Evolutionary conservation across 495 filamentous ascomycete genomes (phyloP), one percentile per base, ranked within the genome.

Genomic region (Neurospora hispaniola): DNA sequence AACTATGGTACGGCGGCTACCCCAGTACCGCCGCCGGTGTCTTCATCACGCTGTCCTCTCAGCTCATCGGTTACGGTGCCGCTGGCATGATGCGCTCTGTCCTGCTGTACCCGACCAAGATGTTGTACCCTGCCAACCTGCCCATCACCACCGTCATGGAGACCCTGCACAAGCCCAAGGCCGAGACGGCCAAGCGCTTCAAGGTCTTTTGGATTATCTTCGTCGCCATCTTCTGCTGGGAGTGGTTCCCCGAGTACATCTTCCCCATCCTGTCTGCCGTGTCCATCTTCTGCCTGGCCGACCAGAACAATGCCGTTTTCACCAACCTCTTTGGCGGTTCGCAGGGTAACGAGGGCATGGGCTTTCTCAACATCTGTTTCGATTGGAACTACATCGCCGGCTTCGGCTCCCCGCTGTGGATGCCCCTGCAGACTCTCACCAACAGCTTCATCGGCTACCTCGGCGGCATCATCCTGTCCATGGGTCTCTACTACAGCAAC

Each of bases 321-420:
- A 88, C 88, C 70, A 83, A 82, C 69, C 46, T 90, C 8, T 90
- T 90, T 69, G 88, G 88, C 12, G 88, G 88, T 1, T 78, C 87
- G 0, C 74, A 80, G 5, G 84, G 81, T 38, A 89, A 90, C 73
- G 87, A 82, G 73, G 81, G 81, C 3, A 72, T 82, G 82, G 87
- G 87, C 0, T 73, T 88, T 1, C 81, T 89, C 39, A 80, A 76
- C 35, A 62, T 88, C 35, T 81, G 80, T 3, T 82, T 89, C 11
- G 87, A 89, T 77, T 89, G 87, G 87, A 85, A 89, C 78, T 89
- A 88, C 74, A 83, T 88, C 40, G 78, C 69, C 5, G 7, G 39
- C 5, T 12, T 59, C 10, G 70, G 42, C 20, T 74, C 76, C 12
- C 78, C 78, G 7, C 74, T 85, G 54, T 78, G 70, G 71, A 35